A percentile compares a stretch with the other conserved stretches of the same genome.
phyloP scores from a whole-genome alignment of 768 basidiomycete species.

The Gymnopilus junonius region DNA sequence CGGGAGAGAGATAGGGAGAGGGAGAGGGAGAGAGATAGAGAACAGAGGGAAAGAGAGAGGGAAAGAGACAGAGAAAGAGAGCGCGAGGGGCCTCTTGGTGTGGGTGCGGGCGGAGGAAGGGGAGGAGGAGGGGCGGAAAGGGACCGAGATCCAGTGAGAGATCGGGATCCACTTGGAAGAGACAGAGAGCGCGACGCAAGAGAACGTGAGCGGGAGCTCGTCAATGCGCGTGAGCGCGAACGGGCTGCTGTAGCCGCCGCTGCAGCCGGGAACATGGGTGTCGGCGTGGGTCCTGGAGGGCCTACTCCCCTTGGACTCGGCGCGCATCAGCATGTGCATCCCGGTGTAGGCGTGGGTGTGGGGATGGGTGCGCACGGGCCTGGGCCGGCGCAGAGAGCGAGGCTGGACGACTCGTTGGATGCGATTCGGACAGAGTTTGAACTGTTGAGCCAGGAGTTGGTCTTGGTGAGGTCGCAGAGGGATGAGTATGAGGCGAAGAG shows the following conservation, averaged over 20 bases:
- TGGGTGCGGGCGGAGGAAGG: neutral
- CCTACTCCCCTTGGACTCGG: neutral
- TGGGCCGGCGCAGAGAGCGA: slow-evolving; percentile 8
- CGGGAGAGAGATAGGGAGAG: slow-evolving; percentile 1
- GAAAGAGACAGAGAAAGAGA: slow-evolving; percentile 7
- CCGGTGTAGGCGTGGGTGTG: neutral
- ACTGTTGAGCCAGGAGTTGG: slow-evolving; percentile 66
- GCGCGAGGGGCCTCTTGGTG: neutral
- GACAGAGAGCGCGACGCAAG: slow-evolving; percentile 1
- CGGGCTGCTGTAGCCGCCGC: neutral
- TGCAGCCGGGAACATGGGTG: neutral
- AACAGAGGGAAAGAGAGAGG: no score
- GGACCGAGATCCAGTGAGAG: neutral
- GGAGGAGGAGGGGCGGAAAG: no score
- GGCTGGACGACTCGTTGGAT: slow-evolving; percentile 82
- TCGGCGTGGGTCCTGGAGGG: neutral
- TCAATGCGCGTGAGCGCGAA: neutral
- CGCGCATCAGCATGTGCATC: neutral
- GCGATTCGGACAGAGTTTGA: slow-evolving; percentile 87
- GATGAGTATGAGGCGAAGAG: slow-evolving; percentile 93
- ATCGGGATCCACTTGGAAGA: slow-evolving; percentile 1
- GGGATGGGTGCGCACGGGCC: neutral
- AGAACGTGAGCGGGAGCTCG: slow-evolving; percentile 3
- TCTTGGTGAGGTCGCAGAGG: slow-evolving; percentile 70
- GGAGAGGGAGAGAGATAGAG: neutral